These are phyloP conservation scores for Moniliella sp. DNA, from an alignment of 1,284 basidiomycete genomes.

Conservation along the genomic window DNA sequence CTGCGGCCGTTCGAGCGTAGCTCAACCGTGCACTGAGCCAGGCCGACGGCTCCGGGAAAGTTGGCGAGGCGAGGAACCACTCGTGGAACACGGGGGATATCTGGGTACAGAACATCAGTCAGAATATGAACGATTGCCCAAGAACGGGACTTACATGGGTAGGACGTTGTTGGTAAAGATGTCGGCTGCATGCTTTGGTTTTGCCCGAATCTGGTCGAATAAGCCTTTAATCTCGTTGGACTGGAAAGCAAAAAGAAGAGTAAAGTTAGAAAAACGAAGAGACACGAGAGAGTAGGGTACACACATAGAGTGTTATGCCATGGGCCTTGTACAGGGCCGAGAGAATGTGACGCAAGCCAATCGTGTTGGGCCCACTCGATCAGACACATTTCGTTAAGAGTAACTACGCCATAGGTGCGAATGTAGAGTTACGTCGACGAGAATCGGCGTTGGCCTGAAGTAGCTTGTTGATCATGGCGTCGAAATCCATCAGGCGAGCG, in stretches of 20 bases:
- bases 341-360: conserved; percentile 60
- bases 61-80: conserved; percentile 90
- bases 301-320: conserved; percentile 26
- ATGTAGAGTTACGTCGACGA: conserved; percentile 36
- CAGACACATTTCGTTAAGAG: conserved; percentile 85
- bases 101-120: too few relatives aligned
- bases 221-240: conserved; percentile 40
- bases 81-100: conserved; percentile 73
- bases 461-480: conserved; percentile 90
- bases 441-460: conserved; percentile 77
- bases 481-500: conserved; percentile 91
- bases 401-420: conserved; percentile 74
- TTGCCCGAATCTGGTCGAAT: conserved; percentile 40
- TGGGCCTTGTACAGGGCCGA: conserved; percentile 46
- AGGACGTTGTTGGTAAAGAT: conserved; percentile 48
- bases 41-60: conserved; percentile 82
- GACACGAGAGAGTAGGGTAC: too few relatives aligned
- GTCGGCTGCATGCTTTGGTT: conserved; percentile 39
- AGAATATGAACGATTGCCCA: conserved; percentile 18
- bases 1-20: conserved; percentile 73
- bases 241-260: too few relatives aligned
- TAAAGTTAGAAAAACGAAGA: too few relatives aligned
- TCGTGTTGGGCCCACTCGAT: conserved; percentile 96
- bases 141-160: conserved; percentile 1
- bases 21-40: conserved; percentile 73